These are phyloP conservation scores for Quercus mongolica DNA, from an alignment of 306 rosid genomes.

Conservation along the genomic window DNA sequence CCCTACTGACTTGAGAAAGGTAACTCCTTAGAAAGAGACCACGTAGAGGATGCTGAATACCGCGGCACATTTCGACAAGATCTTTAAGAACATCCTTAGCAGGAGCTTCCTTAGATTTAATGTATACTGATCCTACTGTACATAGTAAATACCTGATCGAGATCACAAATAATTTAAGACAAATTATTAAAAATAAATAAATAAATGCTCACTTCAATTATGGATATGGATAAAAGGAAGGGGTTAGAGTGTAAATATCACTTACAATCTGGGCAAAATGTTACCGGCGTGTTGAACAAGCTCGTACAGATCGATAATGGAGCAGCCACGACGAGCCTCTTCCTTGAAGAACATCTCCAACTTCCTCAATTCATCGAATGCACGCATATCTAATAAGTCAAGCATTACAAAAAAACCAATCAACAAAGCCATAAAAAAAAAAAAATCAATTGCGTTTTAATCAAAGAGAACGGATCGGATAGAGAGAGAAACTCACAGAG, in stretches of 20 bases:
- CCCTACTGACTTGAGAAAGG: slow-evolving; percentile 67
- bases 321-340: slow-evolving; percentile 97
- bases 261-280: slow-evolving; percentile 93
- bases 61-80: slow-evolving; percentile 66
- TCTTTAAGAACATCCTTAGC: slow-evolving; percentile 60
- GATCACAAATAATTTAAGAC: neutral
- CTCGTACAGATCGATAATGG: slow-evolving; percentile 92
- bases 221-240: neutral
- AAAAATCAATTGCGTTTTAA: neutral
- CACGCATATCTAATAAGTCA: slow-evolving; percentile 78
- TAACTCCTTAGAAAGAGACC: slow-evolving; percentile 62
- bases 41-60: slow-evolving; percentile 59
- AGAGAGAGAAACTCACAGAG: slow-evolving; percentile 60
- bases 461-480: slow-evolving; percentile 29
- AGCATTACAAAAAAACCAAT: slow-evolving; percentile 11
- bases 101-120: slow-evolving; percentile 65
- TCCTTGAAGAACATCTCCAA: slow-evolving; percentile 93
- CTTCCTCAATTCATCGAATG: slow-evolving; percentile 93
- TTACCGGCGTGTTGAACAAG: slow-evolving; percentile 98
- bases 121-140: slow-evolving; percentile 61
- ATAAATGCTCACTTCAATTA: neutral
- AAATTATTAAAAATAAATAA: neutral
- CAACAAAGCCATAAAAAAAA: neutral
- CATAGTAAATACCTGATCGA: slow-evolving; percentile 48
- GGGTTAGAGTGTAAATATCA: neutral